Evolutionary conservation across 2,329 filamentous ascomycete species (phyloP), one percentile per base, ranked within the genome.

Genomic region (Botrytis hyacinthi): DNA sequence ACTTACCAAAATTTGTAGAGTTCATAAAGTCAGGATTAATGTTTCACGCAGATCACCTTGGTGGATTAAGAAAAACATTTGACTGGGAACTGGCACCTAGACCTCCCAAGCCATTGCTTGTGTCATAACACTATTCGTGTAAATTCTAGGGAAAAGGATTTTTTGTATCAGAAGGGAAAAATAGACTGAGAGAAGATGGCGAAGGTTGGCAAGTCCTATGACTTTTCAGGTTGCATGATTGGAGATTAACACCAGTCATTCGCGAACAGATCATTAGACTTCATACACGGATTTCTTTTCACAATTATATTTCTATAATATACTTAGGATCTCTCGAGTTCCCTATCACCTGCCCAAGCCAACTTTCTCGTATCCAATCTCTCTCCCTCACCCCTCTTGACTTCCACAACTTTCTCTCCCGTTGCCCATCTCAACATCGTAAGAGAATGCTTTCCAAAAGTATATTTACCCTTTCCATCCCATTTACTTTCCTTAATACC

Each of bases 391-490:
- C 73, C 73, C 62, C 77, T 79, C 51, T 61, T 66, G 0, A 80
- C 75, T n/a, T 79, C 78, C 2, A n/a, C 60, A 12, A 80, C 70
- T 62, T 79, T 80, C 73, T 78, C 74, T 18, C 77, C 78, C 16
- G 78, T 80, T 73, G 82, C 81, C 82, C 86, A 87, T 70, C 86
- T 84, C 78, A 94, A 80, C 82, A 94, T 82, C 4, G 90, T 93
- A 65, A 94, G 85, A 4, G 91, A 92, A 80, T 91, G 88, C 83
- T 90, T 93, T 1, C 86, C 84, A 81, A 95, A 95, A 3, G 83
- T 87, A 78, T 88, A 94, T 61, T 83, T 81, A 1, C 88, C 90
- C 79, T 87, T 82, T 0, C 87, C 90, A 79, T 90, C 84, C 91
- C 92, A 94, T 61, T 83, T 87, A 14, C 84, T 86, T 81, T 91